Evolutionary conservation across 768 basidiomycete species (phyloP), one percentile per base, ranked within the genome.

Genomic region (Mycena sanguinolenta): DNA sequence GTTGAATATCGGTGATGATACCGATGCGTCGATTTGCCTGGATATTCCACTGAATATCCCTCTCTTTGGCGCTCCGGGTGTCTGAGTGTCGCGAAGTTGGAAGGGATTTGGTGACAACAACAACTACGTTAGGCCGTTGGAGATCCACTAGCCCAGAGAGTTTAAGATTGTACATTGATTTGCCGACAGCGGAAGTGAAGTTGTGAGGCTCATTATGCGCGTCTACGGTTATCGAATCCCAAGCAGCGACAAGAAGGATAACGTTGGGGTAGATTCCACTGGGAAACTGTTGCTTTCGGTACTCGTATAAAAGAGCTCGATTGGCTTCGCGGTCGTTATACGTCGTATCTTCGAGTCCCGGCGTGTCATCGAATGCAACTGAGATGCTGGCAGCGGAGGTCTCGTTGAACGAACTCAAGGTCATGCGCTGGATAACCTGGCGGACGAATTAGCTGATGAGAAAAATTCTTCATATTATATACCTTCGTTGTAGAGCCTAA

Each of bases 91-190:
- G 64, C 32, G 55, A 46, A 34, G 44, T 49, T 58, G 17, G 64
- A 65, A 65, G 27, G 32, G 28, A 46, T 50, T 65, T 65, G 3
- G 64, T 65, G 14, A 65, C 64, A 28, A 65, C 64, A 44, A 65
- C 55, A 50, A 65, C 34, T 16, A 65, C 44, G 46, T 65, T 65
- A n/a, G 64, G 21, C 32, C 21, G 32, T 27, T n/a, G n/a, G n/a
- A n/a, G 54, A 42, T 65, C 64, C 32, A 65, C 64, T n/a, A 65
- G 17, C 3, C 36, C 38, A 6, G 61, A 63, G 27, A 13, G 14
- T 0, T 23, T 7, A n/a, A 63, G 38, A 23, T 25, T 28, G 16
- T 54, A 39, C 34, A 63, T 63, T 6, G 62, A 53, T 39, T 63
- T 63, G 5, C 62, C 62, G 1, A 42, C 7, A 13, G 62, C 50